Evolutionary conservation across 805 yeast species (phyloP), one percentile per base, ranked within the genome.

Genomic region (Barnettozyma wickerhamii): DNA sequence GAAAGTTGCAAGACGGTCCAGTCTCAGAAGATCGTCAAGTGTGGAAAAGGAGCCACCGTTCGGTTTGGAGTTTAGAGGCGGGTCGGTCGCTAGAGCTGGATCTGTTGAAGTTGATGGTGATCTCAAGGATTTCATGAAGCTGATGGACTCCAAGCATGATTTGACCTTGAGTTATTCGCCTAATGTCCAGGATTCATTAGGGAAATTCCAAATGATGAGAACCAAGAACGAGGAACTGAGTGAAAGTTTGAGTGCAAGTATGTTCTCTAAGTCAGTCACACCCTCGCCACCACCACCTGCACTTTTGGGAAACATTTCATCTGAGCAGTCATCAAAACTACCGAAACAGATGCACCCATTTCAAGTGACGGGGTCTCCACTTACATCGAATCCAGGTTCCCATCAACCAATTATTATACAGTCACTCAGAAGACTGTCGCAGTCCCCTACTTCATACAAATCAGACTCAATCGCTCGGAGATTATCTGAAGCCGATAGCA

Each of bases 71-170:
- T 12, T 24, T 17, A 36, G 37, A 33, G 18, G 30, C 28, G 23
- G 40, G 28, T 27, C 19, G 27, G 30, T 15, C 17, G 15, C 30
- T 10, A n/a, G n/a, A n/a, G 33, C 15, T 17, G 20, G 23, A 12
- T 5, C 15, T 10, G 26, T 27, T 4, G 20, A 70, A 49, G 56
- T 68, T 32, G 80, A 75, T 41, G 80, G 75, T 41, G 86, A 79
- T 48, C 67, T 85, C 15, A 71, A 81, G 43, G 85, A 82, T 37
- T 85, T 85, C 65, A 83, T 85, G 34, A 69, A 74, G 47, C 66
- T 83, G 71, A 75, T 85, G 33, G 93, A 85, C 48, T 75, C 77
- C 34, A 79, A 77, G 50, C 66, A 71, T 7, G 84, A 77, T 32
- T 59, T 79, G 19, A 66, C 74, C 30, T 52, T 56, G 17, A 51